Percentiles rank a stretch among this genome's conserved stretches.
Evolutionary conservation across 768 basidiomycete genomes (phyloP).

Genomic region (Strobilomyces dryophilus): DNA sequence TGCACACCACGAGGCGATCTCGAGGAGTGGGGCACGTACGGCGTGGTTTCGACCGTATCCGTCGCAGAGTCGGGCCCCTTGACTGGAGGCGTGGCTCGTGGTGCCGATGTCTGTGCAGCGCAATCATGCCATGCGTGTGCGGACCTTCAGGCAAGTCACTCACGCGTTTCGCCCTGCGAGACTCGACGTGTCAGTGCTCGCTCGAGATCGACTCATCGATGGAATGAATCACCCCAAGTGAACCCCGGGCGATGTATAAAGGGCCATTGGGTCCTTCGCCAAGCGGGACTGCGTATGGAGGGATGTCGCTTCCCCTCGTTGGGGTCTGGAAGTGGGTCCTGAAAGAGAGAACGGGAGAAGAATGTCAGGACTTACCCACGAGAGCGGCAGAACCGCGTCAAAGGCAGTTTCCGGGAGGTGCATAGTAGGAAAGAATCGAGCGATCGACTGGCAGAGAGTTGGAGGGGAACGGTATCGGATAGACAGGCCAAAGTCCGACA

Average conservation of each 20-base stretch:
- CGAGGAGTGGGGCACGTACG: conserved; percentile 3
- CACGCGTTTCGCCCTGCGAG: conserved; percentile 19
- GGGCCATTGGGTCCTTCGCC: conserved; percentile 2
- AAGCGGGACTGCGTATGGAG: conserved; percentile 16
- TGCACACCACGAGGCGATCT: not conserved
- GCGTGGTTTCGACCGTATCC: conserved; percentile 2
- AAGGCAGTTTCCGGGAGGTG: not conserved
- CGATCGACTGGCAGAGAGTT: not conserved
- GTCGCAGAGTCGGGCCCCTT: conserved; percentile 17
- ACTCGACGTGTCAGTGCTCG: conserved; percentile 1
- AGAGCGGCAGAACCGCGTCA: not conserved
- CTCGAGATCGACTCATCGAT: not conserved
- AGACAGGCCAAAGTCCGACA: too few relatives aligned
- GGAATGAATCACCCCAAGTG: conserved; percentile 8
- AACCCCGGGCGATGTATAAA: conserved; percentile 19
- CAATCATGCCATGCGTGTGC: not conserved
- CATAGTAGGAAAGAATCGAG: not conserved
- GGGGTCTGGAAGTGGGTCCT: conserved; percentile 3
- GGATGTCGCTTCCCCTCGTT: conserved; percentile 18
- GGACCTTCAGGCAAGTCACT: not conserved
- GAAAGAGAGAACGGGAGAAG: not conserved
- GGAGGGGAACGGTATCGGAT: too few relatives aligned
- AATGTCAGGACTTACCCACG: not conserved
- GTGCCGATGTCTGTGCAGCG: conserved; percentile 14
- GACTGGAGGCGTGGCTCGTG: conserved; percentile 2